Evolutionary conservation across 768 basidiomycete species (phyloP).

Genomic region (Xerocomellus intermedius): DNA sequence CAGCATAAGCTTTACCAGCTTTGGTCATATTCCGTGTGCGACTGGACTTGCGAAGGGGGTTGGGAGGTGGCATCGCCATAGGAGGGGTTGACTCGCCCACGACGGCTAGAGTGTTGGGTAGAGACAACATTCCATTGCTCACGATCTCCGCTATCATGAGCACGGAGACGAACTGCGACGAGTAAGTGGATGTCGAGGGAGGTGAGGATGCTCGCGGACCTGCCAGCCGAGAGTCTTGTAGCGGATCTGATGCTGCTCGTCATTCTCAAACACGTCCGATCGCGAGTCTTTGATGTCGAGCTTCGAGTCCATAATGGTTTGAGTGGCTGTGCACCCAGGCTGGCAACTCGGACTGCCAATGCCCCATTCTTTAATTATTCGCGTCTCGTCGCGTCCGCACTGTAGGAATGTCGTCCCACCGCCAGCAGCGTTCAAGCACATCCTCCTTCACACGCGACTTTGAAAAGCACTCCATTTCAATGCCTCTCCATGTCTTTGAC

Average conservation of each 20-base stretch:
- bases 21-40: no score
- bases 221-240: constrained; percentile 6
- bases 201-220: not conserved
- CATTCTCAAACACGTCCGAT: constrained; percentile 42
- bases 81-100: not conserved
- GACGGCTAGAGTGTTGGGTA: not conserved
- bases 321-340: constrained; percentile 2
- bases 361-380: no score
- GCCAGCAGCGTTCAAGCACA: constrained; percentile 36
- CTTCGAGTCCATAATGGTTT: not conserved
- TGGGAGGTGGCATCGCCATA: no score
- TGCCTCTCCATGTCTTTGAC: constrained; percentile 35
- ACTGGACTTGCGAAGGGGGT: no score
- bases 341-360: no score
- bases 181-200: not conserved
- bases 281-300: not conserved
- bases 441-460: constrained; percentile 56
- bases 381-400: no score
- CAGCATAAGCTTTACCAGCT: no score
- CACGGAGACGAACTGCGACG: not conserved
- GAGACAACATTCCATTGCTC: not conserved
- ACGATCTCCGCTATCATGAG: constrained; percentile 6
- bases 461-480: constrained; percentile 29
- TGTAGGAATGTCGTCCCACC: constrained; percentile 13
- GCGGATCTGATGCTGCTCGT: constrained; percentile 31